phyloP scores from a whole-genome alignment of 2,329 filamentous ascomycete species.

The Apiospora saccharicola region DNA sequence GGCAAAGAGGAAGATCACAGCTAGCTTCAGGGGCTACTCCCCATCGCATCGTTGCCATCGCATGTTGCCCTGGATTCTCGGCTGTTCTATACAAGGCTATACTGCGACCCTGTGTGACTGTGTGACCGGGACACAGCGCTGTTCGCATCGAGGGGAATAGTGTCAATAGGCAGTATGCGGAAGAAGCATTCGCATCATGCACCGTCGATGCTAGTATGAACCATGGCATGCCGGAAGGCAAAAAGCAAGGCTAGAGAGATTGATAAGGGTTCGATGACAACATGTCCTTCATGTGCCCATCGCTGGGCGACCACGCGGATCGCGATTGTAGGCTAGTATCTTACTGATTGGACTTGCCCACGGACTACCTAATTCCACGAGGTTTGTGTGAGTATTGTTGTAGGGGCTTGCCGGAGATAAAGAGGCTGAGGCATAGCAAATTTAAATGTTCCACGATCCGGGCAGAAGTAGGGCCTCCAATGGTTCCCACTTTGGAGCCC shows the following conservation, averaged over 20 bases:
- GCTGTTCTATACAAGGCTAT: background rate
- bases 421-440: constrained; percentile 13
- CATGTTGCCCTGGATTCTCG: constrained; percentile 5
- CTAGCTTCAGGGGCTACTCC: constrained; percentile 15
- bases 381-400: constrained; percentile 1
- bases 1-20: background rate
- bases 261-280: constrained; percentile 18
- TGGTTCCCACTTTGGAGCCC: background rate
- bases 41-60: constrained; percentile 2
- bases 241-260: constrained; percentile 10
- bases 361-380: constrained; percentile 13
- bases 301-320: background rate
- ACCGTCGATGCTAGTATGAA: background rate
- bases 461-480: background rate
- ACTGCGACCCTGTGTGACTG: background rate
- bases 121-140: background rate
- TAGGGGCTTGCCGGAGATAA: constrained; percentile 17
- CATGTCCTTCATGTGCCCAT: constrained; percentile 12
- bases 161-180: background rate
- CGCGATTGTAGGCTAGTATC: background rate
- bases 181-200: background rate
- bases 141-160: too few species aligned
- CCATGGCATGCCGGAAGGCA: background rate
- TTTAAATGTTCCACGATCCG: constrained; percentile 4
- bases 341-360: background rate